phyloP scores from a whole-genome alignment of 2,329 filamentous ascomycete species.

The Dactylellina haptotyla region DNA sequence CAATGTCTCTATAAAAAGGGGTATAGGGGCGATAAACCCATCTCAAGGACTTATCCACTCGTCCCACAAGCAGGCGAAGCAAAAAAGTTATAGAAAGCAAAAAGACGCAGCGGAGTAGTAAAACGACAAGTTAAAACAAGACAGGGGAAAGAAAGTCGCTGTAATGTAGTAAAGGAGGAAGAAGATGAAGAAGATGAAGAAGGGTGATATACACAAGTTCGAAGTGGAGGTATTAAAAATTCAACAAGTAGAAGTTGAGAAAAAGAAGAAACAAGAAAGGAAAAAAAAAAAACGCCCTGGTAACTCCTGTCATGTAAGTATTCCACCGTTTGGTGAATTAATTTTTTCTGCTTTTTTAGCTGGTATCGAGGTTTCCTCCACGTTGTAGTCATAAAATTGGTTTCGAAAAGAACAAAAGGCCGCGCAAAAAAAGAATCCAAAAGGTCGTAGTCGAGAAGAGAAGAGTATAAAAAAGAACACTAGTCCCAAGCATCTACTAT shows the following conservation, averaged over 20 bases:
- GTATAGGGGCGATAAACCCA: too few relatives aligned
- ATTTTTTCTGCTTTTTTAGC: constrained; percentile 1
- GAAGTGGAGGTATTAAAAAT: constrained; percentile 6
- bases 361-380: constrained; percentile 20
- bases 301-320: constrained; percentile 28
- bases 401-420: constrained; percentile 10
- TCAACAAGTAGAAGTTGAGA: neutral
- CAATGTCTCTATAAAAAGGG: too few relatives aligned
- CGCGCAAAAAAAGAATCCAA: constrained; percentile 19
- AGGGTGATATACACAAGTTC: constrained; percentile 7
- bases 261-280: constrained; percentile 1
- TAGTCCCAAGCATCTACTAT: constrained; percentile 35
- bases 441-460: neutral
- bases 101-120: neutral
- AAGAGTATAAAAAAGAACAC: constrained; percentile 29
- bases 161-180: constrained; percentile 3
- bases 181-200: neutral
- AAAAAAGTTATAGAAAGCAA: neutral
- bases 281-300: constrained; percentile 15
- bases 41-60: neutral
- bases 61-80: neutral
- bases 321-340: neutral
- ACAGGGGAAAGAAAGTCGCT: neutral
- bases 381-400: constrained; percentile 20
- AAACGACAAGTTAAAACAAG: neutral